Conservation (phyloP, 495 filamentous ascomycete species). For the Hyaloscypha bicolor region DNA sequence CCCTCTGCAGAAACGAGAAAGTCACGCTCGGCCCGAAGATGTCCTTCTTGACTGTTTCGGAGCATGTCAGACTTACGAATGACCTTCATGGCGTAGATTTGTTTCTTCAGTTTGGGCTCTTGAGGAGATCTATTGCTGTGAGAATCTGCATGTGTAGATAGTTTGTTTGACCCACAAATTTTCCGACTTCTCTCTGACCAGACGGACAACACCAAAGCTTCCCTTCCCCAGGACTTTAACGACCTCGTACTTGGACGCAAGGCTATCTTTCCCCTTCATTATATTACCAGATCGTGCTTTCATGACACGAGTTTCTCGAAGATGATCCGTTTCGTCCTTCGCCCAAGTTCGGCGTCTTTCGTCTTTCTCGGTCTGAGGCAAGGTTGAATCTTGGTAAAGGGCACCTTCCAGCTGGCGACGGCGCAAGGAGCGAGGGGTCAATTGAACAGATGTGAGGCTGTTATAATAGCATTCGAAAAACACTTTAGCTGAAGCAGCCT, state of each 20-base stretch:
- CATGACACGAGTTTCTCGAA: slow-evolving; percentile 71
- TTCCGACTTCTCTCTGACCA: slow-evolving; percentile 68
- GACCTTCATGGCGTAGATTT: slow-evolving; percentile 93
- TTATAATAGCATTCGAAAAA: slow-evolving; percentile 86
- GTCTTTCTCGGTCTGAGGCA: slow-evolving; percentile 58
- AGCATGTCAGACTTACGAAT: slow-evolving; percentile 93
- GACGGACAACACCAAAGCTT: slow-evolving; percentile 87
- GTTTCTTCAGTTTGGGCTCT: slow-evolving; percentile 39
- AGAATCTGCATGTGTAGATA: background rate
- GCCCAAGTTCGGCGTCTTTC: slow-evolving; percentile 59
- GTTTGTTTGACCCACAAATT: slow-evolving; percentile 7
- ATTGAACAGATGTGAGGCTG: slow-evolving; percentile 52
- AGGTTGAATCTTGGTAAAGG: slow-evolving; percentile 50
- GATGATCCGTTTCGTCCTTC: slow-evolving; percentile 69
- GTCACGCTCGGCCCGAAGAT: slow-evolving; percentile 88
- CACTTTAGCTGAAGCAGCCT: slow-evolving; percentile 76
- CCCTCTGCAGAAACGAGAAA: slow-evolving; percentile 84
- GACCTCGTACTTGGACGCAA: slow-evolving; percentile 67
- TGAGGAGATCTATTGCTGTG: slow-evolving; percentile 1
- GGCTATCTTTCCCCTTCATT: slow-evolving; percentile 34
- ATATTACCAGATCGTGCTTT: slow-evolving; percentile 48
- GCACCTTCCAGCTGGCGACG: slow-evolving; percentile 66
- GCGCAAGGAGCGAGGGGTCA: slow-evolving; percentile 65
- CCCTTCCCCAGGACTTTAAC: slow-evolving; percentile 91
- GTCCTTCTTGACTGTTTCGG: slow-evolving; percentile 85